These are phyloP conservation scores for Diplodia scrobiculata DNA, from an alignment of 2,329 filamentous ascomycete species.

Conservation along the genomic window DNA sequence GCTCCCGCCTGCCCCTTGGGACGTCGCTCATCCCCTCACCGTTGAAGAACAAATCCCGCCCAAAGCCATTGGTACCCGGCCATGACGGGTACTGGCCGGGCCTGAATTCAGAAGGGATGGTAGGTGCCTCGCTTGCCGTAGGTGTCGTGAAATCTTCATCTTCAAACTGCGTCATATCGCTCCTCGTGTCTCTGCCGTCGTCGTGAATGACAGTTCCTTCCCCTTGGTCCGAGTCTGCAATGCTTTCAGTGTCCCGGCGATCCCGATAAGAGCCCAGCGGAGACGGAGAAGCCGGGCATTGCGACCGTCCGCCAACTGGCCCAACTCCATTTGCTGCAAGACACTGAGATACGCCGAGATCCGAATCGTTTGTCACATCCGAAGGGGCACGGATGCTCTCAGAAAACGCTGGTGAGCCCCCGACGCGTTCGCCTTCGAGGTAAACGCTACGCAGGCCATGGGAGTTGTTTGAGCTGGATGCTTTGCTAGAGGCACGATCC, in stretches of 20 bases:
- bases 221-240: background rate
- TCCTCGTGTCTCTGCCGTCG: slow-evolving; percentile 14
- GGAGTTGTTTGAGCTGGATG: slow-evolving; percentile 14
- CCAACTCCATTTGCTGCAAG: background rate
- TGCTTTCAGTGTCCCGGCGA: background rate
- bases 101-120: slow-evolving; percentile 18
- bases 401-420: background rate
- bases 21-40: slow-evolving; percentile 16
- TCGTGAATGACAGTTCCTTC: slow-evolving; percentile 2
- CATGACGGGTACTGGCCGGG: slow-evolving; percentile 25
- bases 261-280: background rate
- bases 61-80: slow-evolving; percentile 9
- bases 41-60: slow-evolving; percentile 19
- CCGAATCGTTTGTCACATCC: background rate
- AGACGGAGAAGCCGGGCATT: background rate
- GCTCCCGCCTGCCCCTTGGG: slow-evolving; percentile 3
- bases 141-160: slow-evolving; percentile 9
- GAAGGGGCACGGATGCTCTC: slow-evolving; percentile 8
- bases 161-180: slow-evolving; percentile 10
- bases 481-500: slow-evolving; percentile 7
- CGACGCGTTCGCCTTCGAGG: slow-evolving; percentile 7
- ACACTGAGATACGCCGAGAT: background rate
- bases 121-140: slow-evolving; percentile 9
- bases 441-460: slow-evolving; percentile 12
- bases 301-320: too few species aligned